A percentile compares a stretch with the other conserved stretches of the same genome.
Evolutionary conservation across 768 basidiomycete species (phyloP).

Genomic region (Leccinum arenicola): DNA sequence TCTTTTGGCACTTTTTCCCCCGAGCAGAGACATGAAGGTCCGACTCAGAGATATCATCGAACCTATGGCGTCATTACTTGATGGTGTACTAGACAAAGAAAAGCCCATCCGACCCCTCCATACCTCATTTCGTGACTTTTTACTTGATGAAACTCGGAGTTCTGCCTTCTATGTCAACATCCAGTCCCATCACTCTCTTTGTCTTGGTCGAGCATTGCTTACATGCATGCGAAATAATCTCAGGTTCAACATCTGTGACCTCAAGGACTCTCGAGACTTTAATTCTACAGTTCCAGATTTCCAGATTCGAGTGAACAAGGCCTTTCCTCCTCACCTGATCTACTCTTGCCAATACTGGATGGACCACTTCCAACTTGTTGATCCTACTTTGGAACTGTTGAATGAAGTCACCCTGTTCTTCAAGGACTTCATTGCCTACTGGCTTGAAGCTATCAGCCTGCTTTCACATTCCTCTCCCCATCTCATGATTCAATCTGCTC

Average conservation of each 20-base stretch:
- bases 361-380: neutral
- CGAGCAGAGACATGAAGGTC: neutral
- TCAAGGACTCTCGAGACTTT: neutral
- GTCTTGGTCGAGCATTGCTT: neutral
- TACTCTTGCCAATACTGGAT: neutral
- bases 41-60: neutral
- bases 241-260: neutral
- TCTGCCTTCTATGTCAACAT: neutral
- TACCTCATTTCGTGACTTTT: neutral
- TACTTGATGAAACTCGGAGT: neutral
- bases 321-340: neutral
- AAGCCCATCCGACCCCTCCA: too few relatives aligned
- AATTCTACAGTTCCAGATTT: too few relatives aligned
- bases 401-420: too few relatives aligned
- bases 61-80: neutral
- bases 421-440: too few relatives aligned
- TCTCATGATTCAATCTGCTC: neutral
- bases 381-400: too few relatives aligned
- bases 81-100: too few relatives aligned
- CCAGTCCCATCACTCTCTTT: neutral
- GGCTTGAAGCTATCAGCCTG: neutral
- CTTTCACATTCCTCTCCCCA: neutral
- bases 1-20: neutral
- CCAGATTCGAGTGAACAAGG: neutral
- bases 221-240: neutral